phyloP scores from a whole-genome alignment of 768 basidiomycete species.

The Xerocomellus chrysenteron region DNA sequence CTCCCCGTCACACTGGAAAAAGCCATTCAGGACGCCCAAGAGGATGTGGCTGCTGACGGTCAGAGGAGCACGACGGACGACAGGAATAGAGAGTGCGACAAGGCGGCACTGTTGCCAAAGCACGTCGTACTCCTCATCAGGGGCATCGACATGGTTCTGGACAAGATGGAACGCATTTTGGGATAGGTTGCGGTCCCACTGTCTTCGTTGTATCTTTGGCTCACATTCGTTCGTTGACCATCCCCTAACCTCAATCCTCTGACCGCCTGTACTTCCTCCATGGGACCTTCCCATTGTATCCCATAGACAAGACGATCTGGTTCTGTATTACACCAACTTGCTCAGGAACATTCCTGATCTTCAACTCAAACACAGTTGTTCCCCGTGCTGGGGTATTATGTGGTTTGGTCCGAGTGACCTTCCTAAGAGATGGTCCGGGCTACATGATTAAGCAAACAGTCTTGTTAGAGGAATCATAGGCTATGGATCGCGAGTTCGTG shows the following conservation, averaged over 20 bases:
- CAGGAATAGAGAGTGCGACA: conserved; percentile 18
- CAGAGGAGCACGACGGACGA: conserved; percentile 4
- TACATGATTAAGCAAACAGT: conserved; percentile 15
- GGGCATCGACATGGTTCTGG: conserved; percentile 60
- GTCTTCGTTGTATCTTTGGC: background rate
- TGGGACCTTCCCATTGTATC: background rate
- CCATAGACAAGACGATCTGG: background rate
- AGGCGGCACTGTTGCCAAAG: conserved; percentile 49
- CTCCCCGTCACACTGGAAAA: conserved; percentile 73
- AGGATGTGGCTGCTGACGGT: conserved; percentile 6
- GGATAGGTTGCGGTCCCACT: conserved; percentile 13
- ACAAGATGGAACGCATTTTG: conserved; percentile 62
- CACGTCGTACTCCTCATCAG: conserved; percentile 59
- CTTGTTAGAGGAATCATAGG: conserved; percentile 18
- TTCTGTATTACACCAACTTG: background rate
- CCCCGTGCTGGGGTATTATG: background rate
- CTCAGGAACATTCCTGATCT: background rate
- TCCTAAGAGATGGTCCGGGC: background rate
- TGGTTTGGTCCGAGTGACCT: background rate
- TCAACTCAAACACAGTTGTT: background rate
- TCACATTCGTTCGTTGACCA: background rate
- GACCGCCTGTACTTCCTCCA: background rate
- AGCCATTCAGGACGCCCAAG: conserved; percentile 49
- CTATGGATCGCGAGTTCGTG: conserved; percentile 10
- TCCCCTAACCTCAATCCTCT: background rate